These are phyloP conservation scores for Candida chauliodis DNA, from an alignment of 805 yeast species.

Conservation along the genomic window DNA sequence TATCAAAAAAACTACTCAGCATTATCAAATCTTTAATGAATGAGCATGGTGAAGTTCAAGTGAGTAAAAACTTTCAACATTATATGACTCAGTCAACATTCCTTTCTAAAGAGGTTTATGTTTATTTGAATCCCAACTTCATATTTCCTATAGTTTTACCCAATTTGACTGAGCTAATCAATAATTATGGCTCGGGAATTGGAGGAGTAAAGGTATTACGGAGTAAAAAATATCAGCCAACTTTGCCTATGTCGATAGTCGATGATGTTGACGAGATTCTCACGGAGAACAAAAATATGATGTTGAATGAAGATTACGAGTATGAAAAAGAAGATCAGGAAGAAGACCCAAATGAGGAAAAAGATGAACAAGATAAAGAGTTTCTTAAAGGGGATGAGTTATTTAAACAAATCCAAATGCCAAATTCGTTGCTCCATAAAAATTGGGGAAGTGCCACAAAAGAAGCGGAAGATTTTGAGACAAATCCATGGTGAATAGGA, in stretches of 20 bases:
- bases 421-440: constrained; percentile 48
- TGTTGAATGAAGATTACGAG: constrained; percentile 29
- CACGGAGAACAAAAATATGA: constrained; percentile 24
- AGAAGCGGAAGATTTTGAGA: constrained; percentile 42
- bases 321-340: constrained; percentile 20
- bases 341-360: constrained; percentile 18
- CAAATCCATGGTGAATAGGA: constrained; percentile 59
- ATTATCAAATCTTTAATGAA: constrained; percentile 27
- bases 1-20: constrained; percentile 40
- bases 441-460: constrained; percentile 42
- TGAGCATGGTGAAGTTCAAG: constrained; percentile 38
- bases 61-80: constrained; percentile 22
- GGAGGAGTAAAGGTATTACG: constrained; percentile 56
- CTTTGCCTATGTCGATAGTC: constrained; percentile 62
- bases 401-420: constrained; percentile 47
- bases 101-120: constrained; percentile 36
- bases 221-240: constrained; percentile 63
- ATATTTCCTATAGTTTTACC: constrained; percentile 66
- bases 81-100: constrained; percentile 40
- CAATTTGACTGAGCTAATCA: constrained; percentile 65
- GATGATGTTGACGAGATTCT: constrained; percentile 68
- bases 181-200: constrained; percentile 72
- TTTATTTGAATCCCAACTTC: constrained; percentile 50
- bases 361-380: constrained; percentile 6
- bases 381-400: constrained; percentile 44